Base-by-base conservation (phyloP, 306 rosid species). In the Quercus rubra region DNA sequence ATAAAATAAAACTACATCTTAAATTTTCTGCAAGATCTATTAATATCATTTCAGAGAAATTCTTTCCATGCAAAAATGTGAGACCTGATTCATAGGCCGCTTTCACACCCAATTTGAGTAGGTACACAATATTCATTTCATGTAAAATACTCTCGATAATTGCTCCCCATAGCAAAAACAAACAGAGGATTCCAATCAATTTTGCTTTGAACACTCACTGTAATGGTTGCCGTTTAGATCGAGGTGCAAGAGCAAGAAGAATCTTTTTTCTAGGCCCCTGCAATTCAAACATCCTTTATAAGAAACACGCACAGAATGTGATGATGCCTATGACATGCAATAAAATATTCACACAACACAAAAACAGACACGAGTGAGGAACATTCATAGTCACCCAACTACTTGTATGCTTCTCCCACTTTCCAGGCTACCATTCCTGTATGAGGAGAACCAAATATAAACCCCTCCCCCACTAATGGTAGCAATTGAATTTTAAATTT, bases 221-320 rank as follows among this genome's bases (percentile, higher is more conserved):
- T 81, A 81, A 91, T 11, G 81, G 87, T 76, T 83, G 94, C 74
- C 93, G 87, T 82, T 88, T 92, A 35, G 82, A 56, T 33, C 91
- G 94, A 35, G 97, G 94, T 76, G 78, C 33, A 55, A 93, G 88
- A 31, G 97, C 91, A 71, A 90, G 97, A 80, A 95, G 82, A 77
- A 93, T 86, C 87, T 95, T 95, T 87, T 95, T 95, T 81, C 99
- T 90, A 33, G 99, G 97, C 43, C 98, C 98, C 99, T 95, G 93
- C 80, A 89, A 86, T 78, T 74, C 78, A 83, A 85, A 51, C 74
- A 82, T 21, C 52, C 73, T 70, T 13, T 83, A 54, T 85, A 17
- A 88, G 83, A 61, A 55, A 56, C 79, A 74, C 55, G 75, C 20
- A 79, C 63, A 64, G 41, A 49, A 31, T 35, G 17, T 35, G 52